Evolutionary conservation across 306 rosid species (phyloP).

Genomic region (Carpinus viminea): DNA sequence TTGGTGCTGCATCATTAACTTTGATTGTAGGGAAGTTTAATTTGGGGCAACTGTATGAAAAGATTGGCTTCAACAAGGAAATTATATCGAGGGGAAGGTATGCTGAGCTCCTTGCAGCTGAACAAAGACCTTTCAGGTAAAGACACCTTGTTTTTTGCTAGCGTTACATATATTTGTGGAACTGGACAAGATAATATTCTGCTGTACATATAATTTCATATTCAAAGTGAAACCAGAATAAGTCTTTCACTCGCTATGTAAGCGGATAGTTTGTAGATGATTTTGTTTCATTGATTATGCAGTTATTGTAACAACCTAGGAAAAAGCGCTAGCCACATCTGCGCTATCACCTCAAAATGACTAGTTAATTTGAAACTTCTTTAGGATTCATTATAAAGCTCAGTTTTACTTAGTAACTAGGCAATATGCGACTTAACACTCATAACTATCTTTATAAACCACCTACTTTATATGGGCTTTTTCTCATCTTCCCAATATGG

Average conservation of each 20-base stretch:
- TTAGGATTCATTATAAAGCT: too few species aligned
- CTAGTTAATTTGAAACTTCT: too few species aligned
- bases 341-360: too few species aligned
- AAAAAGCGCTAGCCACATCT: too few species aligned
- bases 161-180: conserved; percentile 18
- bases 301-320: neutral
- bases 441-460: too few species aligned
- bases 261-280: neutral
- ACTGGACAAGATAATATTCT: conserved; percentile 14
- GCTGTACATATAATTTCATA: neutral
- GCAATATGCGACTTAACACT: too few species aligned
- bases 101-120: conserved; percentile 90
- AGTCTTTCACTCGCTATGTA: neutral
- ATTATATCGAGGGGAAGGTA: conserved; percentile 86
- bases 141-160: conserved; percentile 2
- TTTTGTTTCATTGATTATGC: neutral
- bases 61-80: conserved; percentile 95
- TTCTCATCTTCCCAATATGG: too few species aligned
- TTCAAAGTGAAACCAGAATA: neutral
- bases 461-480: too few species aligned
- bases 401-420: too few species aligned
- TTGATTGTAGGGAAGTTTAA: conserved; percentile 67
- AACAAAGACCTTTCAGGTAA: conserved; percentile 88
- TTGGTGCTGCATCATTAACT: conserved; percentile 22
- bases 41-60: conserved; percentile 87